phyloP scores from a whole-genome alignment of 805 yeast species.

The Teunomyces stri region DNA sequence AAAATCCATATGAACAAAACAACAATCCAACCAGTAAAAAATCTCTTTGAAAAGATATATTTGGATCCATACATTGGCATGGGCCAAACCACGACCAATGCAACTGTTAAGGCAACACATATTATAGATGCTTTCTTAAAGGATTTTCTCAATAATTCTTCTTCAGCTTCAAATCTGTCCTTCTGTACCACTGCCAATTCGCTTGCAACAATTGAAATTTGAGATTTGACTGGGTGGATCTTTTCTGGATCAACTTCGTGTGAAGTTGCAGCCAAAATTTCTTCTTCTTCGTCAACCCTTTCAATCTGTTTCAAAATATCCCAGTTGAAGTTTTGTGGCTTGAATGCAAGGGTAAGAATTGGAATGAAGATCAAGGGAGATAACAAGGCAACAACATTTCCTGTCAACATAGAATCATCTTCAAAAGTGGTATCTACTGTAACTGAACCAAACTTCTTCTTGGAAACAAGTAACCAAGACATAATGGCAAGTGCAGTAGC shows the following conservation, averaged over 20 bases:
- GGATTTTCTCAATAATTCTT: conserved; percentile 49
- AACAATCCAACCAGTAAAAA: conserved; percentile 87
- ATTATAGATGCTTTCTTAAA: conserved; percentile 60
- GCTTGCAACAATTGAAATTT: conserved; percentile 37
- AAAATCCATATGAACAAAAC: conserved; percentile 84
- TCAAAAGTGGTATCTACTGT: conserved; percentile 57
- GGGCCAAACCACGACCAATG: conserved; percentile 79
- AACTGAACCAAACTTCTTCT: conserved; percentile 30
- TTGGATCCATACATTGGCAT: conserved; percentile 90
- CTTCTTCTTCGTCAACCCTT: conserved; percentile 72
- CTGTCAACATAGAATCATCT: conserved; percentile 86
- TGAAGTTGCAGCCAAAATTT: conserved; percentile 43
- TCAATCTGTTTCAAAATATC: conserved; percentile 55
- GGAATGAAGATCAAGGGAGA: conserved; percentile 71
- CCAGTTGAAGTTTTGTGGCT: conserved; percentile 76
- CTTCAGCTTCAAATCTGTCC: conserved; percentile 46
- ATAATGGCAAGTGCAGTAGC: conserved; percentile 74
- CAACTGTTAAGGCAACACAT: conserved; percentile 59
- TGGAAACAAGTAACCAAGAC: conserved; percentile 47
- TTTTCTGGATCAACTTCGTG: conserved; percentile 19
- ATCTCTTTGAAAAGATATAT: conserved; percentile 69
- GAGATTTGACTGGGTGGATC: conserved; percentile 36
- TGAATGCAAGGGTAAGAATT: conserved; percentile 58
- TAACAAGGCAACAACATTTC: conserved; percentile 78
- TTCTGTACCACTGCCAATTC: conserved; percentile 29